Base-by-base conservation (phyloP, 257 asterid genomes). In the Capsicum pubescens region DNA sequence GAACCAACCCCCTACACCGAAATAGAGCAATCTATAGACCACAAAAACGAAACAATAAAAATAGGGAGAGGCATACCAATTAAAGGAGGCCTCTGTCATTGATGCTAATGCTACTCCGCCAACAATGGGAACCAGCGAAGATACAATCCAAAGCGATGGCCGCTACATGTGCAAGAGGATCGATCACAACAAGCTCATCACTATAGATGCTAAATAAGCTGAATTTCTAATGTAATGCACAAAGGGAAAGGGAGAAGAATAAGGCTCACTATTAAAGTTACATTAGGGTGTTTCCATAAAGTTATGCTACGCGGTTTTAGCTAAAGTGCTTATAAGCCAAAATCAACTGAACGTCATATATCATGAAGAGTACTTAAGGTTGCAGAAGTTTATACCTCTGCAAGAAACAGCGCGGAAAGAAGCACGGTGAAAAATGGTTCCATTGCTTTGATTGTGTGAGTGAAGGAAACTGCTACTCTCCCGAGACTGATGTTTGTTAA, bases 361-460 rank as follows among this genome's bases (percentile, higher is more conserved):
- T 36, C 9, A 14, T 8, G 11, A 68, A 36, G 71, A 26, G 32
- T 26, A 26, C 32, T 26, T 26, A 60, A 84, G 58, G 84, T 16
- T 19, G 55, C 1, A 35, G 2, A 48, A 80, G 1, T 10, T 59
- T 10, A 13, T 86, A 95, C 99, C 99, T 92, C 93, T 15, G 92
- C 91, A 50, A 95, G 89, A 81, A 92, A 90, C 80, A 94, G 78
- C 44, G 88, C 88, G 17, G 97, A 90, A 82, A 95, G 95, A 86
- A 95, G 79, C 57, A 95, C 99, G 1, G 99, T 92, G 88, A 95
- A 95, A 90, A 95, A 95, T 74, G 98, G 99, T 84, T 95, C 99
- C 99, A 93, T 93, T 44, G 99, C 98, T 90, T 95, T 95, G 88
- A 95, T 92, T 9, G 99, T 95, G 87, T 95, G 99, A 74, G 99